Percentiles rank a stretch among this genome's conserved stretches.
Evolutionary conservation across 352 stramenopile genomes (phyloP).

Genomic region (Pythium grandisporangium): DNA sequence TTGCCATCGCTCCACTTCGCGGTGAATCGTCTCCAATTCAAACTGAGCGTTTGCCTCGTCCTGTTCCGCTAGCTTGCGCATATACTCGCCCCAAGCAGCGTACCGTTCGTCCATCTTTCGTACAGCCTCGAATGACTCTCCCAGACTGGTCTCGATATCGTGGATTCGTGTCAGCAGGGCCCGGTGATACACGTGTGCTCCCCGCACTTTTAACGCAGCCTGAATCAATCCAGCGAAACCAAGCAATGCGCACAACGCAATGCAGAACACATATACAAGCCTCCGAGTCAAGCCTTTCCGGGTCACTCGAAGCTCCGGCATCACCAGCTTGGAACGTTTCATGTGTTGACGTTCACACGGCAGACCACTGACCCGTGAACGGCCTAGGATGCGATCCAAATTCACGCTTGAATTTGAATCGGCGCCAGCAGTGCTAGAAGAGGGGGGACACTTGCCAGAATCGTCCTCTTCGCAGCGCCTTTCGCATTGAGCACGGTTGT

Average conservation of each 20-base stretch:
- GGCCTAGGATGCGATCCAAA: too few species aligned
- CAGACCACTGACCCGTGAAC: too few species aligned
- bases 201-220: constrained; percentile 33
- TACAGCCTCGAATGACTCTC: constrained; percentile 55
- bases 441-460: too few species aligned
- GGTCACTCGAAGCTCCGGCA: constrained; percentile 3
- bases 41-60: constrained; percentile 48
- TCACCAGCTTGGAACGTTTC: constrained; percentile 1
- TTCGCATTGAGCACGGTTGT: too few species aligned
- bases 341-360: too few species aligned
- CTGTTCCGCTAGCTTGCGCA: constrained; percentile 54
- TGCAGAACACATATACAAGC: constrained; percentile 19
- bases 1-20: constrained; percentile 66
- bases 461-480: too few species aligned
- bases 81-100: constrained; percentile 61
- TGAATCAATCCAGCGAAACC: constrained; percentile 37
- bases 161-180: constrained; percentile 42
- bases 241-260: constrained; percentile 40
- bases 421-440: too few species aligned
- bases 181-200: constrained; percentile 57
- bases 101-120: constrained; percentile 63
- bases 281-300: constrained; percentile 11
- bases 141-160: constrained; percentile 52
- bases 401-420: too few species aligned
- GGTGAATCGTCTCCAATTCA: constrained; percentile 58